Evolutionary conservation across 768 basidiomycete species (phyloP), one percentile per base, ranked within the genome.

Genomic region (Lactarius sanguifluus): DNA sequence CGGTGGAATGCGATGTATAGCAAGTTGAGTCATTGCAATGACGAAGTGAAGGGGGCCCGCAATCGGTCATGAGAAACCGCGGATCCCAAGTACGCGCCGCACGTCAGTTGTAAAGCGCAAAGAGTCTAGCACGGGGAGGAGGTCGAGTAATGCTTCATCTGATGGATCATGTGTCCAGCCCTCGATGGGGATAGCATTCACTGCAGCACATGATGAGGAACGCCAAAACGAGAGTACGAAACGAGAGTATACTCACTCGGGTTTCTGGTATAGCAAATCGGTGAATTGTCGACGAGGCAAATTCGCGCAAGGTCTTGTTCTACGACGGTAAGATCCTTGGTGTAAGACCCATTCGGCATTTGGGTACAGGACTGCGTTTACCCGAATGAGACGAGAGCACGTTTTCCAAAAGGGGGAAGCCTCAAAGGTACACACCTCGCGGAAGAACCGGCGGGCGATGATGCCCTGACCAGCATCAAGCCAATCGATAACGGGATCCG

Each of bases 401-500:
- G 23, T 45, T 12, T 32, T 62, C 15, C 2, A 20, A 30, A 43
- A n/a, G 25, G 58, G 43, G 28, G 23, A 23, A 13, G 40, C 54
- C 50, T 25, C 47, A 34, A 32, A 47, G 59, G 12, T 72, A 83
- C 91, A 65, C 62, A 91, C 92, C 81, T 97, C 94, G 68, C 97
- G 87, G 78, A 98, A 99, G 69, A 97, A 81, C 41, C 95, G 87
- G 68, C 91, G 90, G 2, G 83, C 86, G 41, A 99, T 85, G 65
- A 98, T 92, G 20, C 95, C 96, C 55, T 94, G 85, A 4, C 95
- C 94, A 62, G 90, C 94, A 75, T 99, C 97, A 62, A 99, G 80
- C 97, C 97, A 99, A 78, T 99, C 97, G 71, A 99, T 99, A 34
- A 99, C 96, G 0, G 97, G 97, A 80, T 99, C 97, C 68, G 97